Percentiles rank a stretch among this genome's conserved stretches.
Conservation (phyloP, 2,329 filamentous ascomycete species). For the Alternaria incomplexa region DNA sequence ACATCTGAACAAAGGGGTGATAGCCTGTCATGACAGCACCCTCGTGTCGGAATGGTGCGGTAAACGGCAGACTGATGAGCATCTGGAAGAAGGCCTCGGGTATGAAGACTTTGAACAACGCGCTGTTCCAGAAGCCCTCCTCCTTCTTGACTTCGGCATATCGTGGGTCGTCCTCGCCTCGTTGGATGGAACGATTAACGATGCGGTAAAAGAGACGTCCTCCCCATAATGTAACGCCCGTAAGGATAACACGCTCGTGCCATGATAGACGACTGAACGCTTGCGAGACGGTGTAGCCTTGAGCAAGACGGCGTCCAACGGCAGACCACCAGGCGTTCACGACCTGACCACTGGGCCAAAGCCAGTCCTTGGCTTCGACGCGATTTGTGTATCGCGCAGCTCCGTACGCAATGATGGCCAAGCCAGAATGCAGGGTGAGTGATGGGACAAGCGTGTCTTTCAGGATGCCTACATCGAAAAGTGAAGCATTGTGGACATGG, state of each 20-base stretch:
- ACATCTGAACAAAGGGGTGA: conserved; percentile 45
- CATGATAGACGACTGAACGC: conserved; percentile 59
- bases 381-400: conserved; percentile 59
- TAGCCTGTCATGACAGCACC: conserved; percentile 46
- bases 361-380: conserved; percentile 66
- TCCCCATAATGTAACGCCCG: conserved; percentile 65
- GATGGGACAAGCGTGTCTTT: conserved; percentile 62
- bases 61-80: conserved; percentile 64
- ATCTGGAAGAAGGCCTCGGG: conserved; percentile 65
- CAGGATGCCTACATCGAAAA: conserved; percentile 58
- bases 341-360: conserved; percentile 63
- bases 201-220: conserved; percentile 63
- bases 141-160: conserved; percentile 62
- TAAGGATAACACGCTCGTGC: conserved; percentile 62
- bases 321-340: conserved; percentile 67
- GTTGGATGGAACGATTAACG: conserved; percentile 55
- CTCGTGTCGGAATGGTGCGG: conserved; percentile 60
- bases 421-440: conserved; percentile 59
- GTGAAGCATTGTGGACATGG: conserved; percentile 37
- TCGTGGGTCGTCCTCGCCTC: conserved; percentile 62
- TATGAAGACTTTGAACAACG: conserved; percentile 61
- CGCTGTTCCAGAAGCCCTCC: conserved; percentile 63
- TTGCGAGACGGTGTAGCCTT: conserved; percentile 54
- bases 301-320: conserved; percentile 58
- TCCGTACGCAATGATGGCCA: conserved; percentile 60